Percentiles rank a stretch among this genome's conserved stretches.
Evolutionary conservation across 2,329 filamentous ascomycete genomes (phyloP).

Genomic region (Talaromyces rugulosus): DNA sequence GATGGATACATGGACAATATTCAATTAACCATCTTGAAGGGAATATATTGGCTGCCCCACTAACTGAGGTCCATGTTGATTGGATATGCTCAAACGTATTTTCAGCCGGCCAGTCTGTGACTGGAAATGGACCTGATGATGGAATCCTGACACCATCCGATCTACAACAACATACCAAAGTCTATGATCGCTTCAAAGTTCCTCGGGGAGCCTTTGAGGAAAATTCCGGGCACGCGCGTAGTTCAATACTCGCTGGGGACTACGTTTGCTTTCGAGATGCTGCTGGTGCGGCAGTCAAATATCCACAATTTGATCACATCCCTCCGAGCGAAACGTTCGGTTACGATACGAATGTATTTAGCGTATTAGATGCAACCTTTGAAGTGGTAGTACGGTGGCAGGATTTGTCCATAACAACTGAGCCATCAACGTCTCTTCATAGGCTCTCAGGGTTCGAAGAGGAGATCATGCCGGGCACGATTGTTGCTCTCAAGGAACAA

Average conservation of each 20-base stretch:
- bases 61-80: conserved; percentile 43
- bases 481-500: conserved; percentile 47
- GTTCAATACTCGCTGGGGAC: conserved; percentile 37
- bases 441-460: conserved; percentile 37
- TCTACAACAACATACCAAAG: conserved; percentile 16
- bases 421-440: conserved; percentile 41
- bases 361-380: conserved; percentile 47
- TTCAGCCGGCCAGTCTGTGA: conserved; percentile 17
- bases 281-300: conserved; percentile 48
- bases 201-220: conserved; percentile 7
- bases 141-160: conserved; percentile 19
- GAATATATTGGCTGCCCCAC: conserved; percentile 49
- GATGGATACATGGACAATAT: conserved; percentile 52
- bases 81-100: conserved; percentile 49
- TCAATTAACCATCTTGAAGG: conserved; percentile 49
- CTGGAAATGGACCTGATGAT: neutral
- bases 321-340: conserved; percentile 47
- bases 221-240: neutral
- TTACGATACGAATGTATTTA: conserved; percentile 57
- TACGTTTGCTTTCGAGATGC: conserved; percentile 55
- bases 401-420: conserved; percentile 48
- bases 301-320: conserved; percentile 44
- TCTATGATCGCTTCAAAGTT: conserved; percentile 22
- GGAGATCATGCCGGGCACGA: conserved; percentile 56
- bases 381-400: conserved; percentile 57